These are phyloP conservation scores for Handroanthus guayacan DNA, from an alignment of 257 asterid species.

Conservation along the genomic window DNA sequence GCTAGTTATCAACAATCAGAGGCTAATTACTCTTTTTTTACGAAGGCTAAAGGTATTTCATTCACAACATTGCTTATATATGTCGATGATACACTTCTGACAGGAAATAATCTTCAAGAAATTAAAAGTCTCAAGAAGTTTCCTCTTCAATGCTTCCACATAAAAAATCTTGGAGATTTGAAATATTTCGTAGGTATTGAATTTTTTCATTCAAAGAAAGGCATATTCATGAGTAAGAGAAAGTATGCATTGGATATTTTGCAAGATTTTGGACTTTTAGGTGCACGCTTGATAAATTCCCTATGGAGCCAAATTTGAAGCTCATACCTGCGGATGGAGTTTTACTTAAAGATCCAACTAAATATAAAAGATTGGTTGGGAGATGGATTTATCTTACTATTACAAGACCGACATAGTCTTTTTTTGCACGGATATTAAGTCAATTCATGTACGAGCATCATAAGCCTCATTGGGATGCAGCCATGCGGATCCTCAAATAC, in stretches of 20 bases:
- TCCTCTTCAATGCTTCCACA: background rate
- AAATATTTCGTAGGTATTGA: conserved; percentile 23
- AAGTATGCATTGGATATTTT: background rate
- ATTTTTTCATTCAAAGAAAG: background rate
- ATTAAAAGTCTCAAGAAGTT: background rate
- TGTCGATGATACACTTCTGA: conserved; percentile 12
- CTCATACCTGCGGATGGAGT: background rate
- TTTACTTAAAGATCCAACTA: background rate
- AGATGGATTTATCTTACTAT: no score
- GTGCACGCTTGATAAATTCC: background rate
- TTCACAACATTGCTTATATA: background rate
- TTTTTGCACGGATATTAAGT: no score
- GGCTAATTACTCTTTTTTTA: conserved; percentile 31
- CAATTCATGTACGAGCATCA: no score
- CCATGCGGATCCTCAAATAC: no score
- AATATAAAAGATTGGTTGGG: no score
- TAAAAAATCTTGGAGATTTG: background rate
- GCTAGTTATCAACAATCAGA: conserved; percentile 32
- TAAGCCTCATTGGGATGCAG: no score
- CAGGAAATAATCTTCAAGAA: conserved; percentile 14
- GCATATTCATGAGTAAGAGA: background rate
- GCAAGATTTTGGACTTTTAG: background rate
- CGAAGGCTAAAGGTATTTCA: background rate
- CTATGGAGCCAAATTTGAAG: background rate
- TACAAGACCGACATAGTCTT: no score